A percentile compares a stretch with the other conserved stretches of the same genome.
phyloP scores from a whole-genome alignment of 176 grass and related monocot species.

The Avena sativa region DNA sequence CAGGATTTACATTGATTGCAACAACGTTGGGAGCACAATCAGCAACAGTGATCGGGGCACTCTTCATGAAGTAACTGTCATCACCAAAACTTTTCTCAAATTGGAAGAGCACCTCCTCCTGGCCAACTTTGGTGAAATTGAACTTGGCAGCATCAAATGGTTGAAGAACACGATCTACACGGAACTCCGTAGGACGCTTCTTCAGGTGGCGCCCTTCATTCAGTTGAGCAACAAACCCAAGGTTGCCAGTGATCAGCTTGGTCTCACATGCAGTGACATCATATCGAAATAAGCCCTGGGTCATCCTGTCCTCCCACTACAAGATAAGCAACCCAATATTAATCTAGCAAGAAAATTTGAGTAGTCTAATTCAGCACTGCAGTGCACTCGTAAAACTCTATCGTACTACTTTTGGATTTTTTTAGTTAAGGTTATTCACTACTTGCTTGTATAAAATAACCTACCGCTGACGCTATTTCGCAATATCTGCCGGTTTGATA shows the following conservation, averaged over 20 bases:
- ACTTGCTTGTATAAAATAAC: background rate
- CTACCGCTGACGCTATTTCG: background rate
- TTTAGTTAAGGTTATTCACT: background rate
- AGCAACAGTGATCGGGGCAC: constrained; percentile 31
- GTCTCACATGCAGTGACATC: constrained; percentile 97
- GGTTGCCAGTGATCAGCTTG: constrained; percentile 87
- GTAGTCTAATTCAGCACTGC: background rate
- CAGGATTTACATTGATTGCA: constrained; percentile 70
- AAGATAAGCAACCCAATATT: constrained; percentile 17
- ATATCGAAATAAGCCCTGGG: constrained; percentile 84
- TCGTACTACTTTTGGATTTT: background rate
- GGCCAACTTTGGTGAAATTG: constrained; percentile 89
- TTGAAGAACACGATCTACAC: constrained; percentile 85
- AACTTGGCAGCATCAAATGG: constrained; percentile 84
- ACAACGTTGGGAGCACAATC: constrained; percentile 56
- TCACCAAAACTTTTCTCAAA: constrained; percentile 55
- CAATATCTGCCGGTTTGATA: background rate
- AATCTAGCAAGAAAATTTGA: constrained; percentile 11
- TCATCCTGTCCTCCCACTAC: constrained; percentile 93
- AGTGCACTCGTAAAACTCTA: background rate
- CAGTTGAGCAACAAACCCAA: constrained; percentile 88
- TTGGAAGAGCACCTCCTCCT: constrained; percentile 81
- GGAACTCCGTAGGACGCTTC: constrained; percentile 93
- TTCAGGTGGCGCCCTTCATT: constrained; percentile 99
- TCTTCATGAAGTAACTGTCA: constrained; percentile 50